Evolutionary conservation across 2,329 filamentous ascomycete species (phyloP), one percentile per base, ranked within the genome.

Genomic region (Pleurostoma richardsiae): DNA sequence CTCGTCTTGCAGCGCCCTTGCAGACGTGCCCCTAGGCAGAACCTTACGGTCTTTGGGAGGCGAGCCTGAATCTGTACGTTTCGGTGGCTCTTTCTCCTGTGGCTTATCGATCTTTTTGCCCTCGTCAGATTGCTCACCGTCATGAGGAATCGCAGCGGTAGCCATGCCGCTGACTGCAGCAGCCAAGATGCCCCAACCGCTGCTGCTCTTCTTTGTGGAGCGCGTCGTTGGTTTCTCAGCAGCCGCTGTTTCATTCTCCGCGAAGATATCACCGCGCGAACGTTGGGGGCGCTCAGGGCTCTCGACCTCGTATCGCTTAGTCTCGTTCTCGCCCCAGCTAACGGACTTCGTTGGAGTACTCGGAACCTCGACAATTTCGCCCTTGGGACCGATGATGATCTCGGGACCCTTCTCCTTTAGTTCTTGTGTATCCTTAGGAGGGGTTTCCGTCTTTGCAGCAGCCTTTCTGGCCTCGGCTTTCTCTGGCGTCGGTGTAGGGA

Each of bases 281-380:
- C 62, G 63, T 40, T 79, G 76, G 5, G 82, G 78, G 48, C 62
- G 63, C 40, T 79, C 77, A 5, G 82, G 77, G 44, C 76, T 83
- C 49, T 80, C 78, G 8, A 79, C 72, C 42, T 83, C 78, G 50
- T 81, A 86, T 49, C 80, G 77, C 59, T 84, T 80, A 4, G 77
- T 84, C 57, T 82, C 73, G 52, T 83, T 83, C 49, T 82, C 70
- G 8, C 80, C 83, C 82, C 81, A 86, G 10, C 74, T 82, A 4
- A 86, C 82, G 39, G 67, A 74, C 54, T 83, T 84, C 5, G 77
- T 30, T 4, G 51, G 42, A 4, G 48, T 39, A 40, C 45, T 70
- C 5, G 67, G 67, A 44, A 71, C 67, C 44, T 78, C 72, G 8
- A 72, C 58, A 33, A 70, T 58, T 44, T 78, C 72, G 8, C 69